Conservation (phyloP, 192 early-diverging fungal genomes). For the Rhizoclosmatium globosum region DNA sequence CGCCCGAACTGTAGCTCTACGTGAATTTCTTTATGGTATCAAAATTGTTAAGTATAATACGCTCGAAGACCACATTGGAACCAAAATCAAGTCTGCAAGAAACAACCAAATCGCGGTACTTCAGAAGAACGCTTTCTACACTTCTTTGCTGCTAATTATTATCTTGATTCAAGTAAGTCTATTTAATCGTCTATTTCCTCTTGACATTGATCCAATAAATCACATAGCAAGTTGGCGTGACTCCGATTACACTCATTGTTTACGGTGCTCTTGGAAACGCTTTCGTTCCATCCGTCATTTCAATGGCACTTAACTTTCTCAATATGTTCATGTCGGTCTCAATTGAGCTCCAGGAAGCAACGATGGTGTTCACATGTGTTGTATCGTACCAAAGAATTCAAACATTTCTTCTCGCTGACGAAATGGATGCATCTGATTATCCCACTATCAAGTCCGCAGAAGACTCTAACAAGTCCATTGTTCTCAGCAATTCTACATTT, state of each 20-base stretch:
- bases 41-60: background rate
- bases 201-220: background rate
- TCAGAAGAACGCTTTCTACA: slow-evolving; percentile 2
- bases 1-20: slow-evolving; percentile 28
- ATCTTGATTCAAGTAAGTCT: background rate
- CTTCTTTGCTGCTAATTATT: background rate
- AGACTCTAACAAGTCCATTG: background rate
- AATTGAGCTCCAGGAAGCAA: slow-evolving; percentile 50
- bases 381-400: slow-evolving; percentile 42
- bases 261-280: slow-evolving; percentile 25
- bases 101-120: background rate
- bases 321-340: slow-evolving; percentile 60
- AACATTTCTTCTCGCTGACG: slow-evolving; percentile 40
- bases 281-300: slow-evolving; percentile 61
- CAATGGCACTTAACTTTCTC: slow-evolving; percentile 64
- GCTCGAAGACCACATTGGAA: background rate
- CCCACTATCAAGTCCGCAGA: background rate
- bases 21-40: slow-evolving; percentile 47
- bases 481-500: slow-evolving; percentile 32
- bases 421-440: slow-evolving; percentile 29
- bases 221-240: background rate
- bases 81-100: slow-evolving; percentile 8
- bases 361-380: slow-evolving; percentile 25
- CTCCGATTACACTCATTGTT: slow-evolving; percentile 22
- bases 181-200: background rate